A percentile compares a stretch with the other conserved stretches of the same genome.
Evolutionary conservation across 2,329 filamentous ascomycete species (phyloP).

Genomic region (Xylariaceae sp.): DNA sequence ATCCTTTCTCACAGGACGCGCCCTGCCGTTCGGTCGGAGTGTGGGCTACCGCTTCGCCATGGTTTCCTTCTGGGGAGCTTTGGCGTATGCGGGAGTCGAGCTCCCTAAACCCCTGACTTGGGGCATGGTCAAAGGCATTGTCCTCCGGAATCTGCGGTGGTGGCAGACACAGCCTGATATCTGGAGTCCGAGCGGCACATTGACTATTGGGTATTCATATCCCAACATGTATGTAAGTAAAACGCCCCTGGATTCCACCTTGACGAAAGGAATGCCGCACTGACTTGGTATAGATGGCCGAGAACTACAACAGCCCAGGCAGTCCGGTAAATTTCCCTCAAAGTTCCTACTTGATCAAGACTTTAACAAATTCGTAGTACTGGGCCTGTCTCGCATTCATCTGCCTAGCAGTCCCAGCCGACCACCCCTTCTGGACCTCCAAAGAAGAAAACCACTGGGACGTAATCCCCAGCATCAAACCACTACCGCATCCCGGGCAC

Average conservation of each 20-base stretch:
- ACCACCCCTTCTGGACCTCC: constrained; percentile 70
- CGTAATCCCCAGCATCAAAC: constrained; percentile 53
- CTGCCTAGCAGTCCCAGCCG: constrained; percentile 61
- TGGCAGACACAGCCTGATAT: constrained; percentile 73
- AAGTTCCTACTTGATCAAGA: neutral
- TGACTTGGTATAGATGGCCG: constrained; percentile 52
- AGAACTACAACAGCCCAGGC: constrained; percentile 78
- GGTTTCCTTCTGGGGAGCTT: constrained; percentile 75
- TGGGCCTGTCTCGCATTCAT: constrained; percentile 78
- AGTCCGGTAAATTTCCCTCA: constrained; percentile 43
- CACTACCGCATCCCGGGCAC: constrained; percentile 64
- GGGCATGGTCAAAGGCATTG: constrained; percentile 73
- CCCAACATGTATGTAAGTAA: constrained; percentile 64
- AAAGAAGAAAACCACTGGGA: constrained; percentile 56
- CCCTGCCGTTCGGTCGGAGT: constrained; percentile 72
- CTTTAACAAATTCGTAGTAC: constrained; percentile 45
- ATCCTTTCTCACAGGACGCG: constrained; percentile 41
- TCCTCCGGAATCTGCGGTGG: constrained; percentile 70
- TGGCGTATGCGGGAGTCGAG: constrained; percentile 71
- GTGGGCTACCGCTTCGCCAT: constrained; percentile 81
- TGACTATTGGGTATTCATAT: constrained; percentile 72
- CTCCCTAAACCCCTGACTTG: constrained; percentile 67
- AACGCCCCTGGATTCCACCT: neutral
- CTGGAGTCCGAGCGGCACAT: constrained; percentile 67
- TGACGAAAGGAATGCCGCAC: neutral